These are phyloP conservation scores for Cichorium intybus DNA, from an alignment of 140 eudicot species.

Conservation along the genomic window DNA sequence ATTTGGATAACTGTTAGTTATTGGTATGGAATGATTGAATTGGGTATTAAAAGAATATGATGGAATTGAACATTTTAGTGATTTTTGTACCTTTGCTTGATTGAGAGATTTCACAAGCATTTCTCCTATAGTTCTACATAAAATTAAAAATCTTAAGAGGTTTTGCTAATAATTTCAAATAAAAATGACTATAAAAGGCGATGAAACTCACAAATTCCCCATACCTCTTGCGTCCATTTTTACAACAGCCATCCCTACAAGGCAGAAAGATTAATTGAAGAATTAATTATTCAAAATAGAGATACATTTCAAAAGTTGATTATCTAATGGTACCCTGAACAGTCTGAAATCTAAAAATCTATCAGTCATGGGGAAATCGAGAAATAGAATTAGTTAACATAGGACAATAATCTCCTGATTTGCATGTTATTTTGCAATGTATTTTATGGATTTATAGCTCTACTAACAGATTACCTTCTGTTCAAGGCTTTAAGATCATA, in stretches of 20 bases:
- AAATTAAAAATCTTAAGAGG: neutral
- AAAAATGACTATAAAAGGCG: neutral
- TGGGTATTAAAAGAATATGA: neutral
- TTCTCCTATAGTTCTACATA: conserved; percentile 69
- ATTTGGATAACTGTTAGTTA: neutral
- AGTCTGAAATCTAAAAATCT: neutral
- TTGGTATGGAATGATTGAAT: neutral
- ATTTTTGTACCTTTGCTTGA: conserved; percentile 71
- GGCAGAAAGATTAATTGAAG: neutral
- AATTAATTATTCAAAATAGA: neutral
- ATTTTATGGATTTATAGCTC: neutral
- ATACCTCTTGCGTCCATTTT: conserved; percentile 93
- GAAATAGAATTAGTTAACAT: neutral
- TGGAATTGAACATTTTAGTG: neutral
- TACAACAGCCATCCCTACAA: conserved; percentile 63
- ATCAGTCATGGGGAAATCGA: neutral
- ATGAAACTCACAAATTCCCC: conserved; percentile 82
- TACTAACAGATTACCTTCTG: neutral
- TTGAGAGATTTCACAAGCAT: conserved; percentile 59
- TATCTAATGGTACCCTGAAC: neutral
- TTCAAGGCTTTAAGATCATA: neutral
- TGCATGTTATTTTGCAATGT: conserved; percentile 1
- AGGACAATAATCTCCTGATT: neutral
- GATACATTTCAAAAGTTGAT: neutral
- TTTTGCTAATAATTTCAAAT: neutral